Percentiles rank a stretch among this genome's conserved stretches.
These are phyloP conservation scores for Copromyces sp. DNA, from an alignment of 495 filamentous ascomycete species.

Conservation along the genomic window DNA sequence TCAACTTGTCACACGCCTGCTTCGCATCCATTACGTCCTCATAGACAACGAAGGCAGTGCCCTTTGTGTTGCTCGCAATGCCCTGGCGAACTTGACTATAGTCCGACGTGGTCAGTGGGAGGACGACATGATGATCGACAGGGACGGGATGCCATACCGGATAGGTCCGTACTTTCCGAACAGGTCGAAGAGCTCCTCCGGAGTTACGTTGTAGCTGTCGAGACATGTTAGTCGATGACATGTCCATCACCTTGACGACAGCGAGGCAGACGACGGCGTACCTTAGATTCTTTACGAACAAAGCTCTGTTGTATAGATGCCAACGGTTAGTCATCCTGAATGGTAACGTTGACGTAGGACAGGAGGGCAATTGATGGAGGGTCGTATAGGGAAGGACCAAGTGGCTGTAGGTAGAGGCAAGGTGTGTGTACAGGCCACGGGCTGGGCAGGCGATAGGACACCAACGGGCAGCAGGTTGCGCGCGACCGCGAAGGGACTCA, in stretches of 20 bases:
- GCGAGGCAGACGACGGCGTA: constrained; percentile 31
- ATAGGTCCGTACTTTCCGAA: constrained; percentile 93
- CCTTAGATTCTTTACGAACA: constrained; percentile 98
- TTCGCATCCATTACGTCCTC: constrained; percentile 99
- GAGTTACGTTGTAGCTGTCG: constrained; percentile 83
- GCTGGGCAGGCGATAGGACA: neutral
- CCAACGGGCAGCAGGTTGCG: neutral
- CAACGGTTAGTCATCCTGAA: constrained; percentile 21
- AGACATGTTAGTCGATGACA: constrained; percentile 11
- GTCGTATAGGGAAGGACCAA: neutral
- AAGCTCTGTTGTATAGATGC: constrained; percentile 52
- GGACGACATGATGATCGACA: constrained; percentile 2
- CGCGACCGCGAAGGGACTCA: constrained; percentile 34
- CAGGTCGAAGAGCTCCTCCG: constrained; percentile 88
- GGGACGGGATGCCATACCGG: constrained; percentile 48
- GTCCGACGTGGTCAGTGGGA: constrained; percentile 19
- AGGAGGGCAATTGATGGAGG: constrained; percentile 5
- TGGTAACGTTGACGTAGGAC: neutral
- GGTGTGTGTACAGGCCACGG: neutral
- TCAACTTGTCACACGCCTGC: constrained; percentile 95
- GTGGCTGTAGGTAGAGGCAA: neutral
- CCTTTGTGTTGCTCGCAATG: constrained; percentile 94
- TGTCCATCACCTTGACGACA: neutral
- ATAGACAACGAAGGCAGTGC: constrained; percentile 97
- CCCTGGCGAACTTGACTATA: constrained; percentile 94